phyloP scores from a whole-genome alignment of 2,329 filamentous ascomycete species.

The Bertia moriformis region DNA sequence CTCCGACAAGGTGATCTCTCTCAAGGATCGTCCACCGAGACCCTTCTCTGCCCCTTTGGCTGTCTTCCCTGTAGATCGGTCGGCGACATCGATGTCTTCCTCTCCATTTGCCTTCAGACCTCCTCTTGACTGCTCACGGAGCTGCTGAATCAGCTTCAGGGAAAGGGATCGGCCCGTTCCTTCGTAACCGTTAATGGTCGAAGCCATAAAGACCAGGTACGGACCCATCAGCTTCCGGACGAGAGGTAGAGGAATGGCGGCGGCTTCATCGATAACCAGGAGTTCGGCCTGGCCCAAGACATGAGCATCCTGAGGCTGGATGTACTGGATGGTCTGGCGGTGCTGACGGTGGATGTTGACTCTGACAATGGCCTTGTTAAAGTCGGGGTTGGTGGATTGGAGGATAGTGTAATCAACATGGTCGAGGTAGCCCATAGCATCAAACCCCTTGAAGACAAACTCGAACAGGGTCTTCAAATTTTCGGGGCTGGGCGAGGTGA shows the following conservation, averaged over 20 bases:
- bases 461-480: constrained; percentile 98
- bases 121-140: constrained; percentile 77
- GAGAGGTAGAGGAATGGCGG: constrained; percentile 83
- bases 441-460: constrained; percentile 96
- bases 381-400: constrained; percentile 93
- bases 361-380: constrained; percentile 95
- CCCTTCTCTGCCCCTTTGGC: constrained; percentile 46
- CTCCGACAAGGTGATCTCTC: constrained; percentile 84
- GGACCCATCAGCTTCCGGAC: constrained; percentile 91
- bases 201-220: constrained; percentile 97
- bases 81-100: constrained; percentile 53
- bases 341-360: constrained; percentile 93
- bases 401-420: constrained; percentile 97
- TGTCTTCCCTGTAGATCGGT: constrained; percentile 64
- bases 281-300: constrained; percentile 89
- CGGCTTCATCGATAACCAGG: constrained; percentile 91
- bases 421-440: constrained; percentile 82
- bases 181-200: constrained; percentile 97
- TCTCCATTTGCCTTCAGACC: constrained; percentile 33
- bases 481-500: constrained; percentile 92
- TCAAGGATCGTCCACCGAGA: constrained; percentile 60
- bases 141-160: constrained; percentile 89
- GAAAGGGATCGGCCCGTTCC: constrained; percentile 90
- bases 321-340: constrained; percentile 96
- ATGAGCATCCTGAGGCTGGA: constrained; percentile 89